A percentile compares a stretch with the other conserved stretches of the same genome.
Evolutionary conservation across 345 rosid species (phyloP).

Genomic region (Luvunga scandens): DNA sequence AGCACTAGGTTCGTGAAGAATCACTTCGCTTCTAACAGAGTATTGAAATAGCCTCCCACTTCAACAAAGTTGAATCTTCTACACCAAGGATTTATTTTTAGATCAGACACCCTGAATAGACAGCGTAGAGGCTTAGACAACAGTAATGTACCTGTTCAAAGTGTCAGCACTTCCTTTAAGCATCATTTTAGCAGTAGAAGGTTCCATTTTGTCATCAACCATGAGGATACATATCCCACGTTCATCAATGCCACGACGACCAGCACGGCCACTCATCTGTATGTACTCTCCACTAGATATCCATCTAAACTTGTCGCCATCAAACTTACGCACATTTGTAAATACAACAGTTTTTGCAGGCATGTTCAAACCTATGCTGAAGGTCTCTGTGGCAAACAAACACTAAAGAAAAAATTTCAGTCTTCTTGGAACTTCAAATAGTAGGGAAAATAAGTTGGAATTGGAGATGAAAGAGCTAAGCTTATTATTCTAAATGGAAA

Average conservation of each 20-base stretch:
- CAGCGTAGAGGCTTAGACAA: not conserved
- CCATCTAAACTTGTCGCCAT: conserved; percentile 99
- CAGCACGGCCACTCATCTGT: conserved; percentile 99
- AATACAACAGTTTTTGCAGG: conserved; percentile 99
- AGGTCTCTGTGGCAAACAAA: conserved; percentile 98
- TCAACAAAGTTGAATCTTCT: not conserved
- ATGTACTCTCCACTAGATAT: conserved; percentile 96
- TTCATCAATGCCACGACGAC: conserved; percentile 98
- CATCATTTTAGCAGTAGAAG: conserved; percentile 89
- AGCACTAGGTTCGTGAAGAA: not conserved
- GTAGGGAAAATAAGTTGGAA: not conserved
- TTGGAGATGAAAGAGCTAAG: not conserved
- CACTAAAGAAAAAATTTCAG: conserved; percentile 52
- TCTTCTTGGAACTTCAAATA: conserved; percentile 16
- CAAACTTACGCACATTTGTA: conserved; percentile 97
- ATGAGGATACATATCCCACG: conserved; percentile 94
- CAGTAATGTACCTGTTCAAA: conserved; percentile 76
- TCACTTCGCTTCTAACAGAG: not conserved
- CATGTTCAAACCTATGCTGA: conserved; percentile 98
- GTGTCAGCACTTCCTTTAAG: conserved; percentile 95
- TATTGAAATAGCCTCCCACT: not conserved
- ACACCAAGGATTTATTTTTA: not conserved
- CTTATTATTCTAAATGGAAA: not conserved
- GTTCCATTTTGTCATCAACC: conserved; percentile 97
- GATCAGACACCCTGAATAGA: not conserved